Evolutionary conservation across 1,284 basidiomycete genomes (phyloP).

Genomic region (Megacollybia platyphylla): DNA sequence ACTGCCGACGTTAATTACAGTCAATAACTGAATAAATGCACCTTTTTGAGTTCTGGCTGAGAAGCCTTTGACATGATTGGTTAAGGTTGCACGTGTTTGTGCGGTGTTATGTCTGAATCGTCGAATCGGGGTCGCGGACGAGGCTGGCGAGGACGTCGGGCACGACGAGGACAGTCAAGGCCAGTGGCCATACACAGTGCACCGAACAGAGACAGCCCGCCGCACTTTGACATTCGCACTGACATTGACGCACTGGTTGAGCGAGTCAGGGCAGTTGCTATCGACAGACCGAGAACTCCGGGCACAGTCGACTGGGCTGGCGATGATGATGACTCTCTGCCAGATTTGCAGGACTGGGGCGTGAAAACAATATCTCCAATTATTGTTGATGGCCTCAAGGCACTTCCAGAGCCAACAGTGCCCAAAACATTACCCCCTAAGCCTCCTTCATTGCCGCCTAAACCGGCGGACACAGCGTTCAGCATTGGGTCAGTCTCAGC

Average conservation of each 20-base stretch:
- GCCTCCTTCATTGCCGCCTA: constrained; percentile 37
- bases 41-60: constrained; percentile 92
- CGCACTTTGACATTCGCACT: constrained; percentile 44
- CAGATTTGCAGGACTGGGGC: constrained; percentile 76
- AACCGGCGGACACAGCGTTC: constrained; percentile 13
- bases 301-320: constrained; percentile 74
- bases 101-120: too few species aligned
- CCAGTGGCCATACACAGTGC: constrained; percentile 13
- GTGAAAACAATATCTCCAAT: constrained; percentile 56
- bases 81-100: constrained; percentile 1
- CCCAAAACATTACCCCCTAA: constrained; percentile 11
- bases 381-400: constrained; percentile 47
- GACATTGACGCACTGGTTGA: constrained; percentile 63
- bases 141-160: not conserved
- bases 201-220: constrained; percentile 41
- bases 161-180: constrained; percentile 13
- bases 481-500: constrained; percentile 15
- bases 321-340: constrained; percentile 70
- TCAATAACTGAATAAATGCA: constrained; percentile 15
- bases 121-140: too few species aligned
- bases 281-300: constrained; percentile 58
- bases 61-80: constrained; percentile 77
- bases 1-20: constrained; percentile 35
- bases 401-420: constrained; percentile 38
- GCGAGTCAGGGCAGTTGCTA: constrained; percentile 54